Percentiles rank a stretch among this genome's conserved stretches.
phyloP scores from a whole-genome alignment of 306 rosid species.

The Luffa acutangula region DNA sequence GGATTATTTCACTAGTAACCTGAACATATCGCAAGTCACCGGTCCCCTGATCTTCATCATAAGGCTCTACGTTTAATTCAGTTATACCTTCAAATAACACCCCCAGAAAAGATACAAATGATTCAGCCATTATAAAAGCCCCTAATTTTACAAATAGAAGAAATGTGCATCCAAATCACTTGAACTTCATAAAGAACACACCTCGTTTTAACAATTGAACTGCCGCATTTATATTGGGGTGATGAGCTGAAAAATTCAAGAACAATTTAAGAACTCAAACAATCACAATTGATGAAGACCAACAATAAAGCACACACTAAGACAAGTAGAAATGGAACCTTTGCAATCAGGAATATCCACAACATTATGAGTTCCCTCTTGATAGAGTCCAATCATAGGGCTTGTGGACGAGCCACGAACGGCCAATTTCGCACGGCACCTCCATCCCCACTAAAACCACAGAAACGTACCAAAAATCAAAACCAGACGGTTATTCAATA shows the following conservation, averaged over 20 bases:
- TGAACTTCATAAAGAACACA: constrained; percentile 3
- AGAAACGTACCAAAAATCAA: neutral
- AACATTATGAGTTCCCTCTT: constrained; percentile 87
- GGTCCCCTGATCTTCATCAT: constrained; percentile 74
- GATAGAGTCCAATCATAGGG: constrained; percentile 77
- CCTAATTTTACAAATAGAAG: neutral
- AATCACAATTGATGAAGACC: neutral
- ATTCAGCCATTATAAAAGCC: neutral
- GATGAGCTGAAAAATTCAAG: constrained; percentile 60
- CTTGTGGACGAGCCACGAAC: constrained; percentile 60
- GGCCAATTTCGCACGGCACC: constrained; percentile 91
- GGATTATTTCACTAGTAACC: constrained; percentile 16
- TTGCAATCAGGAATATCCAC: constrained; percentile 79
- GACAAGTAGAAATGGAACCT: constrained; percentile 27
- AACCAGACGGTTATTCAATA: neutral
- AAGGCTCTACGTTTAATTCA: constrained; percentile 50
- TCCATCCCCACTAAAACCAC: constrained; percentile 67
- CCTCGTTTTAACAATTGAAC: constrained; percentile 72
- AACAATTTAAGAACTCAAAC: neutral
- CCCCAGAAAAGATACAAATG: neutral
- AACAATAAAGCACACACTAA: neutral
- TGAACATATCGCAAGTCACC: constrained; percentile 87
- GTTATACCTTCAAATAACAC: constrained; percentile 40
- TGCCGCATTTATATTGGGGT: constrained; percentile 83
- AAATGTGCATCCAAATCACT: neutral